Base-by-base conservation (phyloP, 495 filamentous ascomycete species). In the Evernia prunastri region DNA sequence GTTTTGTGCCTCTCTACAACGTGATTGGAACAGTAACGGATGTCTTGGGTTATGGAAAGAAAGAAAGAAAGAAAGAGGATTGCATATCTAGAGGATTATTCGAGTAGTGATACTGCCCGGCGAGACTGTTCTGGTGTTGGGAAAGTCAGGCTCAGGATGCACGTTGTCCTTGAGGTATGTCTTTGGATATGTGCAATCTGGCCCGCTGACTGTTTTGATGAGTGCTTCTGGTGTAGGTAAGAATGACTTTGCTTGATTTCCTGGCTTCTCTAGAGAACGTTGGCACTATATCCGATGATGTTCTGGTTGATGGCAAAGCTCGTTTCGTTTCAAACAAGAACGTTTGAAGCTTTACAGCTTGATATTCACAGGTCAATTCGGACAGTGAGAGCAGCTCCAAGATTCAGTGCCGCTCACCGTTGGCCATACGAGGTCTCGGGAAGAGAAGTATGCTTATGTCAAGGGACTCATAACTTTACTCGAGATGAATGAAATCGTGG, bases 401-500 rank as follows among this genome's bases (percentile, higher is more conserved):
- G 78, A 20, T 87, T 87, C 67, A 82, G 78, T 29, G 85, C 85
- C 18, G 67, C 82, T 23, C 72, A 87, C 2, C 79, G 85, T 6
- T 84, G 87, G 58, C 70, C 81, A 0, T 72, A 75, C 7, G 73
- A 84, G 33, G 70, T 77, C 2, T 0, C 59, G 74, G 0, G 66
- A 80, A 29, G 84, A 87, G 70, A 88, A 88, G 70, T 72, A 83
- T 62, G 78, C 78, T 54, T 87, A 88, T 67, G 81, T 82, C 15
- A 76, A 87, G 61, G 81, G 74, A 17, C 83, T 88, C 31, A 80
- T 87, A 39, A 72, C 81, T 49, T 71, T 86, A 2, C 72, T 88
- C 3, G 84, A 86, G 66, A 77, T 88, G 73, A 74, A 79, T 43
- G 80, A 84, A 37, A 73, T 84, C 29, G 80, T 79, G 3, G 77